Percentiles rank a stretch among this genome's conserved stretches.
Evolutionary conservation across 768 basidiomycete genomes (phyloP).

Genomic region (Rossbeevera mucosa): DNA sequence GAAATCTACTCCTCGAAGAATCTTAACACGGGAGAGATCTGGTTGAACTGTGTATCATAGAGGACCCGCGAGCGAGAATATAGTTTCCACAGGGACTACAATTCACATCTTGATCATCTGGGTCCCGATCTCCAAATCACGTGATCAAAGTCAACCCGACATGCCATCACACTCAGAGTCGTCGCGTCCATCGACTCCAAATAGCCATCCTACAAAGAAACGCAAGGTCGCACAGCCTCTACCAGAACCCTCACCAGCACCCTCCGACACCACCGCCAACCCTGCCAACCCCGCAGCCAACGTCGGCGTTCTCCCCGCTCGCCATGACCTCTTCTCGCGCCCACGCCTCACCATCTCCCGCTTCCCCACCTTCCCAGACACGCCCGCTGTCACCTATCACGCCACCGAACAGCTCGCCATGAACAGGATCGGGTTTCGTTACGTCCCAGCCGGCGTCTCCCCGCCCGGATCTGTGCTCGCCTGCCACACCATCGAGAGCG

Average conservation of each 20-base stretch:
- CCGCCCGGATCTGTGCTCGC: constrained; percentile 52
- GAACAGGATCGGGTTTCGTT: constrained; percentile 77
- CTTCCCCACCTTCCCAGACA: constrained; percentile 62
- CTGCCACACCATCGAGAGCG: constrained; percentile 78
- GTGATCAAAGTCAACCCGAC: constrained; percentile 13
- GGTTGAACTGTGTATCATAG: no score
- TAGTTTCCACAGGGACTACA: not conserved
- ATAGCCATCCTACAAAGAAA: constrained; percentile 33
- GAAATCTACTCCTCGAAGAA: no score
- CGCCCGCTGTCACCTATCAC: constrained; percentile 50
- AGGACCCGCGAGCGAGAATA: no score
- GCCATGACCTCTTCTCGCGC: constrained; percentile 64
- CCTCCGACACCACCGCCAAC: constrained; percentile 45
- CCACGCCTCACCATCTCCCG: constrained; percentile 72
- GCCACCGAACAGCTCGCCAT: constrained; percentile 67
- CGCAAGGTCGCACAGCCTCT: constrained; percentile 49
- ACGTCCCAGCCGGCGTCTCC: constrained; percentile 73
- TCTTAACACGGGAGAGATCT: no score
- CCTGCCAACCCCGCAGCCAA: constrained; percentile 32
- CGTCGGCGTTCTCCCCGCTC: constrained; percentile 51
- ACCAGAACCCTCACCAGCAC: constrained; percentile 49
- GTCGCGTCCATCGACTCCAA: constrained; percentile 34
- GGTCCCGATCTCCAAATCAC: no score
- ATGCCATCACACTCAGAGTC: constrained; percentile 24
- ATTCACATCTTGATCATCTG: not conserved